Evolutionary conservation across 179 eudicot genomes (phyloP), one percentile per base, ranked within the genome.

Genomic region (Spergularia azorica): DNA sequence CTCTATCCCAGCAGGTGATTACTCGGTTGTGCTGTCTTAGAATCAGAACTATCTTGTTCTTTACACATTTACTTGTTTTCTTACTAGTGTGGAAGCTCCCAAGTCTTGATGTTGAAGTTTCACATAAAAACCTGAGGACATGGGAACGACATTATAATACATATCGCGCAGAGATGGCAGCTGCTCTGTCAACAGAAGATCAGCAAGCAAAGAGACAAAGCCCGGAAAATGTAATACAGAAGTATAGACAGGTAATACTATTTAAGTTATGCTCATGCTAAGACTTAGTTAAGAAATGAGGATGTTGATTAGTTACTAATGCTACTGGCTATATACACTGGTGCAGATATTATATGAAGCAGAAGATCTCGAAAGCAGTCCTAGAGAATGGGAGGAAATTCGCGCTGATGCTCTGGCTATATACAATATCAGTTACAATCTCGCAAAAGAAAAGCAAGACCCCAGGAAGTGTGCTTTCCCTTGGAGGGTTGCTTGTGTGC

Each of bases 401-500:
- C 72, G 79, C 52, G 10, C 26, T 11, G 79, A 76, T 39, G 72
- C 73, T 16, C 32, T 67, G 43, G 79, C 73, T 5, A 43, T 76
- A 17, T 76, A 67, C 21, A 65, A 67, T 8, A 46, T 46, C 51
- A 61, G n/a, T 3, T 76, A 76, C 21, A 6, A 21, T 46, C 55
- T n/a, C 14, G 73, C 79, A 26, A 67, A 65, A 17, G 16, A 66
- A 41, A 6, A 1, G 7, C 2, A 46, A 0, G 43, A 76, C 17
- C 52, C 46, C 13, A 57, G 5, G 16, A 17, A 41, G 10, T 76
- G 79, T 3, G 73, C 54, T 3, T 76, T 76, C 67, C 73, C 73
- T 15, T 76, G 79, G 79, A 76, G 50, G 48, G 79, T 76, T 48
- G 79, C 79, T 2, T 64, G 73, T 20, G 15, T 39, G n/a, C 65